Evolutionary conservation across 2,329 filamentous ascomycete species (phyloP).

Genomic region (Pseudophaeomoniella oleicola): DNA sequence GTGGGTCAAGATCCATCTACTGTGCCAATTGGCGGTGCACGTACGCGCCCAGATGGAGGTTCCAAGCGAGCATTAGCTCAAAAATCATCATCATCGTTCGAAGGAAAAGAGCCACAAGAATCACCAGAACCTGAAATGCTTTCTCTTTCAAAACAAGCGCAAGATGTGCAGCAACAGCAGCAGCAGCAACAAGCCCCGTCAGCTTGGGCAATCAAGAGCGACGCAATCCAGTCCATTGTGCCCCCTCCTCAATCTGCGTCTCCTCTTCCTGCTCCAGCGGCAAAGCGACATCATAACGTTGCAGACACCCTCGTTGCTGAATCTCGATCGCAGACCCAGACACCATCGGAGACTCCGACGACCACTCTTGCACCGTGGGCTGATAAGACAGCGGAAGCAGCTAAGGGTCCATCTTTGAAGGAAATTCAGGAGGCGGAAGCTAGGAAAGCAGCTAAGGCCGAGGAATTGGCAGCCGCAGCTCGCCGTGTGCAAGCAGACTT

Average conservation of each 20-base stretch:
- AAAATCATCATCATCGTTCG: constrained; percentile 7
- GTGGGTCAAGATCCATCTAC: constrained; percentile 25
- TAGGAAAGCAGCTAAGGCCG: constrained; percentile 76
- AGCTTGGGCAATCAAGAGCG: constrained; percentile 43
- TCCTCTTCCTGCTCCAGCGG: constrained; percentile 74
- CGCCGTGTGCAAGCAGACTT: constrained; percentile 65
- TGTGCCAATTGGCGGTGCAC: constrained; percentile 19
- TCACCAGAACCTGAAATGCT: constrained; percentile 31
- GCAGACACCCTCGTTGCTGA: constrained; percentile 56
- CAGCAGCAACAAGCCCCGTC: constrained; percentile 21
- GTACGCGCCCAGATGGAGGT: constrained; percentile 15
- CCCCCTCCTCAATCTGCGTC: constrained; percentile 63
- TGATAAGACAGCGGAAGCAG: constrained; percentile 57
- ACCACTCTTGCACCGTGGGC: constrained; percentile 89
- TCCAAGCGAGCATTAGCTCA: constrained; percentile 1
- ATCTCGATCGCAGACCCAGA: constrained; percentile 61
- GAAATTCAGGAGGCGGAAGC: constrained; percentile 96
- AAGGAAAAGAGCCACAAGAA: constrained; percentile 20
- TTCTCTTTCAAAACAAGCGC: constrained; percentile 71
- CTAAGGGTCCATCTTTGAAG: constrained; percentile 81
- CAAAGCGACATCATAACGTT: constrained; percentile 73
- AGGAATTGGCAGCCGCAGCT: constrained; percentile 63
- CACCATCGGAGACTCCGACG: constrained; percentile 49
- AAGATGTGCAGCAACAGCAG: constrained; percentile 38
- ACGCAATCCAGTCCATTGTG: constrained; percentile 52